phyloP scores from a whole-genome alignment of 148 eudicot genomes.

The Vaccinium corymbosum region DNA sequence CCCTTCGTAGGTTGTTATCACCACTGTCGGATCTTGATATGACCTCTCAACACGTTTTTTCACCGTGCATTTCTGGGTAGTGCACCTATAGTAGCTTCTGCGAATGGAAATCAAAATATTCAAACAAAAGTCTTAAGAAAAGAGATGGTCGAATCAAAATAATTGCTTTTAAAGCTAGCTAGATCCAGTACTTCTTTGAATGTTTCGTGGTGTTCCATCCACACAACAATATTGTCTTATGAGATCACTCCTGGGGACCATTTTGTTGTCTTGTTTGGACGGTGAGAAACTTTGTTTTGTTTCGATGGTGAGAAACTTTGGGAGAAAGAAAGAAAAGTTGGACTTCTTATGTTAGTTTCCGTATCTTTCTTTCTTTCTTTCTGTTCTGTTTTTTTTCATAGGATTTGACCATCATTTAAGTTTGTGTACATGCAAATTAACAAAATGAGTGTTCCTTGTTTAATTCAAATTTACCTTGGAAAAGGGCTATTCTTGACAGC shows the following conservation, averaged over 20 bases:
- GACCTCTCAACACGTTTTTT: conserved; percentile 56
- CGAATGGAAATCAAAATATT: not conserved
- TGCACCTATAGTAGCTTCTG: conserved; percentile 59
- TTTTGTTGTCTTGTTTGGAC: not conserved
- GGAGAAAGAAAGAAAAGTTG: not conserved
- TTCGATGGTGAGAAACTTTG: not conserved
- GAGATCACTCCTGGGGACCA: not conserved
- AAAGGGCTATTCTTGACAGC: not conserved
- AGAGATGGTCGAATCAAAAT: not conserved
- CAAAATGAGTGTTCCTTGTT: not conserved
- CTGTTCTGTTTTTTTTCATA: not conserved
- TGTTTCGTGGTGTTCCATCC: not conserved
- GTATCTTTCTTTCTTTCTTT: too few species aligned
- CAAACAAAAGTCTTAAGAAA: not conserved
- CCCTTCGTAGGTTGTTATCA: conserved; percentile 56
- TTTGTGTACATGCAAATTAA: not conserved
- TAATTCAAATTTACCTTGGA: conserved; percentile 36
- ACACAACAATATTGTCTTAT: not conserved
- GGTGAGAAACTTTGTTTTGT: not conserved
- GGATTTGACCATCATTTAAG: not conserved
- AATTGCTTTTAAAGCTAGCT: not conserved
- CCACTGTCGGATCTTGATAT: conserved; percentile 43
- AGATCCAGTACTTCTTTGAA: not conserved
- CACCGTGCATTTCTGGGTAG: conserved; percentile 51
- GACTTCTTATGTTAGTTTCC: not conserved